Evolutionary conservation across 2,329 filamentous ascomycete genomes (phyloP).

Genomic region (Curvularia hawaiiensis): DNA sequence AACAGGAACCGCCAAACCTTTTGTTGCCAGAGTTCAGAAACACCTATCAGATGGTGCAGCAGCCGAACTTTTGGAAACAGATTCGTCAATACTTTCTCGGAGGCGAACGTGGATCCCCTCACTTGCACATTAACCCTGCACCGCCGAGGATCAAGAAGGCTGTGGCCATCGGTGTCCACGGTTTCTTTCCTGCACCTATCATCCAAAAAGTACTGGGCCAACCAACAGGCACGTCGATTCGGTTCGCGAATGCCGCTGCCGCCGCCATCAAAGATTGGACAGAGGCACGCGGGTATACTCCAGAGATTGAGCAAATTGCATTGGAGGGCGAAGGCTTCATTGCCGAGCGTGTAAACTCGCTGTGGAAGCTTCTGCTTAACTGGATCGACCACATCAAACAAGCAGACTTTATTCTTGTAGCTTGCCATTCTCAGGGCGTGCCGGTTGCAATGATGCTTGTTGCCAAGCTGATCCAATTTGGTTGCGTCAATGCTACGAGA

Average conservation of each 20-base stretch:
- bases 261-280: conserved; percentile 85
- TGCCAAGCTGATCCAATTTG: conserved; percentile 89
- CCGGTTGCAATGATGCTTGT: conserved; percentile 92
- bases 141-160: conserved; percentile 79
- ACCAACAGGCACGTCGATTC: conserved; percentile 91
- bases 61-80: conserved; percentile 53
- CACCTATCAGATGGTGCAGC: conserved; percentile 62
- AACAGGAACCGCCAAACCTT: conserved; percentile 61
- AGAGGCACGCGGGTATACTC: conserved; percentile 67
- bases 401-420: conserved; percentile 89
- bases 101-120: conserved; percentile 61
- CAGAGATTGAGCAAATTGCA: conserved; percentile 91
- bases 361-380: conserved; percentile 94
- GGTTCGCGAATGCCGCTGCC: conserved; percentile 87
- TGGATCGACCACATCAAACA: conserved; percentile 89
- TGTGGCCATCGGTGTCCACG: conserved; percentile 91
- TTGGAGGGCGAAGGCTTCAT: conserved; percentile 95
- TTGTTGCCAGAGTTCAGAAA: conserved; percentile 71
- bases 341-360: conserved; percentile 81
- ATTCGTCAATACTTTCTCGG: conserved; percentile 49
- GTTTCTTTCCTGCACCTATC: conserved; percentile 86
- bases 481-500: conserved; percentile 72
- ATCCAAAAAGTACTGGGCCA: conserved; percentile 92
- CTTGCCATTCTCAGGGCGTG: conserved; percentile 94
- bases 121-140: conserved; percentile 74